Evolutionary conservation across 768 basidiomycete species (phyloP).

Genomic region (Lactifluus echinatus): DNA sequence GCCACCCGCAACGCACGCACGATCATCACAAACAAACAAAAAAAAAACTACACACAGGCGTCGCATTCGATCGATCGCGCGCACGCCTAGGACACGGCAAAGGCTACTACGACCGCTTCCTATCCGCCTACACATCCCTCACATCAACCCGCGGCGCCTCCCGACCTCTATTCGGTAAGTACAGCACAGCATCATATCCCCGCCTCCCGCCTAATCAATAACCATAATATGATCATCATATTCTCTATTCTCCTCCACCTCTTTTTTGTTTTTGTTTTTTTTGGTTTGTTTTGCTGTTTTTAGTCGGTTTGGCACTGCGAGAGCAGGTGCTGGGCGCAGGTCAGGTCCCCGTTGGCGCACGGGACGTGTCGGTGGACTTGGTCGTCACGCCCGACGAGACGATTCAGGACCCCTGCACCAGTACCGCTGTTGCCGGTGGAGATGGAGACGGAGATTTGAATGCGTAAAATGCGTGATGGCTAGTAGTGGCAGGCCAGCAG

Average conservation of each 20-base stretch:
- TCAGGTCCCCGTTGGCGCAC: slow-evolving; percentile 43
- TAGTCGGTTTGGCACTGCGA: slow-evolving; percentile 37
- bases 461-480: no score
- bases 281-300: background rate
- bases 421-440: no score
- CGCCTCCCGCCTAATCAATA: no score
- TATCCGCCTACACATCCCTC: slow-evolving; percentile 40
- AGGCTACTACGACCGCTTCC: slow-evolving; percentile 75
- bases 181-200: slow-evolving; percentile 9
- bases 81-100: slow-evolving; percentile 76
- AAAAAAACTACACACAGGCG: no score
- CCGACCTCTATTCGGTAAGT: slow-evolving; percentile 52
- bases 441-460: no score
- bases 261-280: no score
- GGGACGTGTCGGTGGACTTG: slow-evolving; percentile 58
- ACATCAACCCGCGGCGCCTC: slow-evolving; percentile 29
- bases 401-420: slow-evolving; percentile 14
- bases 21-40: no score
- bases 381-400: slow-evolving; percentile 44
- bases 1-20: no score
- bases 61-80: slow-evolving; percentile 63
- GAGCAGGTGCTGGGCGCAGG: slow-evolving; percentile 50
- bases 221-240: no score
- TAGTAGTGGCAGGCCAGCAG: no score
- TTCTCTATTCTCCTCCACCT: no score